Evolutionary conservation across 2,329 filamentous ascomycete species (phyloP).

Genomic region (Cladophialophora yegresii): DNA sequence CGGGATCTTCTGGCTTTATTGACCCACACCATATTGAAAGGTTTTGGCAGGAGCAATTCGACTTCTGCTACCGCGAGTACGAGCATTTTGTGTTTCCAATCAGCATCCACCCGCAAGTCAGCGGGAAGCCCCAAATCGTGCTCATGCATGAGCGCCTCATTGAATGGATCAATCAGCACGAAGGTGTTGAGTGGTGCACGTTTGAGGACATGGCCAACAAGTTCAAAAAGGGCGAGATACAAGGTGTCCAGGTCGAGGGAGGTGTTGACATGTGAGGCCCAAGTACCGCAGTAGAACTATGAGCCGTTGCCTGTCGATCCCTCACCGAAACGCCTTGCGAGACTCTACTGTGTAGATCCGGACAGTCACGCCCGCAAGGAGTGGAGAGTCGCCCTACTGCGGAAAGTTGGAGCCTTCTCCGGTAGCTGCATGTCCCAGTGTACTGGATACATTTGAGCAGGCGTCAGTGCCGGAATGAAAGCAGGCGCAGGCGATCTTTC

Average conservation of each 20-base stretch:
- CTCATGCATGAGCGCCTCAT: conserved; percentile 53
- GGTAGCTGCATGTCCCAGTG: conserved; percentile 5
- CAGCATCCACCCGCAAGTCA: conserved; percentile 52
- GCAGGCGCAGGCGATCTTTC: conserved; percentile 4
- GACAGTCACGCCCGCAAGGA: not conserved
- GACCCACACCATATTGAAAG: conserved; percentile 47
- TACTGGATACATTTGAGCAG: conserved; percentile 13
- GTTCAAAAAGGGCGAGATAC: conserved; percentile 59
- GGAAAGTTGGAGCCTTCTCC: conserved; percentile 5
- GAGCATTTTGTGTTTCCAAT: conserved; percentile 53
- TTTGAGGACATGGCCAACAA: conserved; percentile 70
- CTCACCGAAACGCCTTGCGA: not conserved
- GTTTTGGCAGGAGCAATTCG: conserved; percentile 52
- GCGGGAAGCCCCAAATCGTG: conserved; percentile 52
- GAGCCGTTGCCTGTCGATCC: not conserved
- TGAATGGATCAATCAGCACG: conserved; percentile 49
- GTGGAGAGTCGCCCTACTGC: conserved; percentile 5
- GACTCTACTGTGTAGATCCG: not conserved
- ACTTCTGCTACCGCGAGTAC: conserved; percentile 50
- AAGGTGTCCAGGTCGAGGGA: conserved; percentile 43
- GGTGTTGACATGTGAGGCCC: conserved; percentile 18
- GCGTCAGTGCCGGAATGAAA: not conserved
- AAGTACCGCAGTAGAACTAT: not conserved
- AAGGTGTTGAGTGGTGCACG: conserved; percentile 50
- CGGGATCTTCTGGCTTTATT: conserved; percentile 36